A percentile compares a stretch with the other conserved stretches of the same genome.
phyloP scores from a whole-genome alignment of 179 eudicot genomes.

The Carnegiea gigantea region DNA sequence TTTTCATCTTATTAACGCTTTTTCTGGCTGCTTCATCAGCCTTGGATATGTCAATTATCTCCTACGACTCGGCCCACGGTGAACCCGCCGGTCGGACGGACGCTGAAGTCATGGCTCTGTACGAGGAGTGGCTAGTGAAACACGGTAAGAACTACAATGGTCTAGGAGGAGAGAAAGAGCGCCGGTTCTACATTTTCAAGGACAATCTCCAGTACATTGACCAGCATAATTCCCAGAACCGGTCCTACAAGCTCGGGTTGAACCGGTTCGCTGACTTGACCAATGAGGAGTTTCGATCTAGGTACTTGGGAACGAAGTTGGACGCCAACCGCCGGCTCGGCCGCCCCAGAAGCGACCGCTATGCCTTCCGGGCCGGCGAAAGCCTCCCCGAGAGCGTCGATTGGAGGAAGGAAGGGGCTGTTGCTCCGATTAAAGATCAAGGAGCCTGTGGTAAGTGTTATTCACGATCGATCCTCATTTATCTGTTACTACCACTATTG shows the following conservation, averaged over 20 bases:
- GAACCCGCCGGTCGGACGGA: constrained; percentile 27
- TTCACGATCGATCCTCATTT: neutral
- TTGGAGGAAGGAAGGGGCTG: constrained; percentile 69
- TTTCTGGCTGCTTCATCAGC: constrained; percentile 20
- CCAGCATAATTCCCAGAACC: constrained; percentile 43
- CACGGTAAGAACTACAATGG: constrained; percentile 56
- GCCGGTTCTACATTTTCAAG: constrained; percentile 59
- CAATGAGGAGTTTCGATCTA: constrained; percentile 58
- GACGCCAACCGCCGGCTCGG: constrained; percentile 20
- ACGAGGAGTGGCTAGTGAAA: constrained; percentile 60
- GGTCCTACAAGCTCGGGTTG: constrained; percentile 46
- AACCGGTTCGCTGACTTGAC: constrained; percentile 67
- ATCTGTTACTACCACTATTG: neutral
- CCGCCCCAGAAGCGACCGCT: constrained; percentile 27
- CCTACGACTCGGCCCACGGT: constrained; percentile 18
- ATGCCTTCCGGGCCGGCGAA: constrained; percentile 35
- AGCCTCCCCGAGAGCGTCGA: constrained; percentile 55
- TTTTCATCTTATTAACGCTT: neutral
- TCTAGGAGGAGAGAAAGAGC: constrained; percentile 61
- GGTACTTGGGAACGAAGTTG: constrained; percentile 35
- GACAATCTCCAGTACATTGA: constrained; percentile 59
- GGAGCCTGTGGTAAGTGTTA: constrained; percentile 49
- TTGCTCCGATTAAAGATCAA: constrained; percentile 45
- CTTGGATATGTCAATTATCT: constrained; percentile 37
- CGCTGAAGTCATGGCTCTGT: constrained; percentile 37